Conservation (phyloP, 2,329 filamentous ascomycete genomes). For the Dactylella cylindrospora region DNA sequence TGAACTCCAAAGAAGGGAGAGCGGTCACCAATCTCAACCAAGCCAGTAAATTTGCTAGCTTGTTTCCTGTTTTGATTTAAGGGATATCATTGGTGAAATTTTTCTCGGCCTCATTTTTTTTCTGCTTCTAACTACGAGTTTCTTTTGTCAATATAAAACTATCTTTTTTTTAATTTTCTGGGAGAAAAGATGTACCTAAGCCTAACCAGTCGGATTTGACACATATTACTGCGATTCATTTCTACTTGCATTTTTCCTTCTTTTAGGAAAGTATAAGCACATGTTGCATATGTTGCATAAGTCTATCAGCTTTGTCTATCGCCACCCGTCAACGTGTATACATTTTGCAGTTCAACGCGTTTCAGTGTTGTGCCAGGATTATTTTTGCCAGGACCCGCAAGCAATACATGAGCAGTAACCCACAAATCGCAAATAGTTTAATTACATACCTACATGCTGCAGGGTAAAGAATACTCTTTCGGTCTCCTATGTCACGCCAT, state of each 20-base stretch:
- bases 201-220: too few relatives aligned
- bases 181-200: slow-evolving; percentile 12
- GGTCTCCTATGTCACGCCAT: too few relatives aligned
- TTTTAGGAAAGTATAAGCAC: neutral
- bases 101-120: neutral
- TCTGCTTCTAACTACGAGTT: slow-evolving; percentile 38
- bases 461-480: too few relatives aligned
- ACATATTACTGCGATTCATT: too few relatives aligned
- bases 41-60: slow-evolving; percentile 14
- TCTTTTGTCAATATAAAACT: slow-evolving; percentile 34
- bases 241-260: neutral
- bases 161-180: slow-evolving; percentile 2
- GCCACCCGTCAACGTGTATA: neutral
- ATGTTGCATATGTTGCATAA: neutral
- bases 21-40: slow-evolving; percentile 20
- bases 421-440: too few relatives aligned
- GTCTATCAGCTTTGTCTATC: neutral
- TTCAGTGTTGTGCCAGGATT: too few relatives aligned
- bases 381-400: too few relatives aligned
- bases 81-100: too few relatives aligned
- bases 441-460: too few relatives aligned
- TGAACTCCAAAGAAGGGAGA: slow-evolving; percentile 17
- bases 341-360: too few relatives aligned
- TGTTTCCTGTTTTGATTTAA: slow-evolving; percentile 4
- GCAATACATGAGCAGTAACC: too few relatives aligned